Evolutionary conservation across 2,329 filamentous ascomycete genomes (phyloP), one percentile per base, ranked within the genome.

Genomic region (Plectosphaerella cucumerina): DNA sequence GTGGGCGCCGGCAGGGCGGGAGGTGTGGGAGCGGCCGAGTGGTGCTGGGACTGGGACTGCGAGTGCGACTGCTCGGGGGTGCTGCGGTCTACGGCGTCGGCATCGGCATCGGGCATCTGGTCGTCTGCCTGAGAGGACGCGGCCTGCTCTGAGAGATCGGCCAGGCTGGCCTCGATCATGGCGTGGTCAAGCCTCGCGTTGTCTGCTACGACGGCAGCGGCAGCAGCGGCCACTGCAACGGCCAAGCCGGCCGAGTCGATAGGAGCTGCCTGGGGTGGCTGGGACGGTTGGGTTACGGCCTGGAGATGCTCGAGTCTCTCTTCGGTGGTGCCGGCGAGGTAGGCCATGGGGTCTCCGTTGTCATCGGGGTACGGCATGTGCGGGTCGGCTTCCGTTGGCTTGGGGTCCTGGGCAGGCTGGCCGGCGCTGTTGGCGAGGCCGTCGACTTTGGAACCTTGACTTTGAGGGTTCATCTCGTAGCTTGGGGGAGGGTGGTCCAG

Each of bases 151-250:
- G 39, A 18, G 5, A 20, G n/a, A 20, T 55, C 53, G 12, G 34
- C 37, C 34, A 78, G 64, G 49, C 77, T 73, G 1, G 79, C 78
- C 53, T 84, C 80, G 47, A 84, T 71, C 18, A 82, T 72, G 1
- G 75, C 72, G 1, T 76, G 73, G 45, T 80, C 76, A 5, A 84
- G 65, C 43, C 80, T 77, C 43, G 80, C 79, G 1, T 80, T 71
- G 1, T 78, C 80, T 1, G 80, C 80, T 17, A 75, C 79, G 1
- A 80, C 80, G 52, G 83, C 78, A 1, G 77, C 78, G 6, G 37
- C 47, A 1, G 80, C 80, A 17, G 75, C 80, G 26, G 26, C n/a
- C n/a, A n/a, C n/a, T 1, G 80, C 80, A 52, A 82, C 78, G 1
- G 77, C 78, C 48, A 83, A 67, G 42, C 76, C 78, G 1, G 77